Evolutionary conservation across 768 basidiomycete genomes (phyloP).

Genomic region (Suillus fuscotomentosus): DNA sequence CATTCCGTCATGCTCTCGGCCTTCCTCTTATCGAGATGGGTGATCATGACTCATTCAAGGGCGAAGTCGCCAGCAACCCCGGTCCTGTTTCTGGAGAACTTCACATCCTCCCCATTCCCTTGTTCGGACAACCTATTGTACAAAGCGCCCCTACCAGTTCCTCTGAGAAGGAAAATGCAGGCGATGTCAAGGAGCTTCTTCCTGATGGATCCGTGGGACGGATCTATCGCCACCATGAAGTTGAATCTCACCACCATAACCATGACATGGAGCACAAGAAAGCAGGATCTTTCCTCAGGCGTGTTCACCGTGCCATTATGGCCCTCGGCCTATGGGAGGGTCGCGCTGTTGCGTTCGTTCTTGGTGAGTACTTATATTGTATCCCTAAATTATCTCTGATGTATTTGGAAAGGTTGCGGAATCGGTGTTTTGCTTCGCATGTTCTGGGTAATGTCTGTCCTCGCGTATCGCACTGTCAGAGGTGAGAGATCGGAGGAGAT

Average conservation of each 20-base stretch:
- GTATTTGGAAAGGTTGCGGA: conserved; percentile 59
- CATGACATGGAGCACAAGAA: conserved; percentile 19
- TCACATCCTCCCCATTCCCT: conserved; percentile 32
- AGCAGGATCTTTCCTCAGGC: conserved; percentile 46
- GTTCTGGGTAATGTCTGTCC: conserved; percentile 69
- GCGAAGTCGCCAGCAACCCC: conserved; percentile 8
- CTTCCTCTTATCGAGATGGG: conserved; percentile 43
- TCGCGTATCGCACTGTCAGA: conserved; percentile 56
- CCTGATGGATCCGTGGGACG: conserved; percentile 9
- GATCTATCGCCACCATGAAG: conserved; percentile 9
- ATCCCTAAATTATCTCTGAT: conserved; percentile 1
- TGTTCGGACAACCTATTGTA: conserved; percentile 26
- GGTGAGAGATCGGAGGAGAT: conserved; percentile 41
- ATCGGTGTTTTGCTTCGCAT: conserved; percentile 81
- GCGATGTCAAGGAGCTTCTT: conserved; percentile 6
- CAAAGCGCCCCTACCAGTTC: background rate
- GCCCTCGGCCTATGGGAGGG: conserved; percentile 82
- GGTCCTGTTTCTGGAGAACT: conserved; percentile 23
- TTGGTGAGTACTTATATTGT: conserved; percentile 47
- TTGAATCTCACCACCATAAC: conserved; percentile 22
- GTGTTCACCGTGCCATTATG: conserved; percentile 66
- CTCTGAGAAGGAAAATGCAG: background rate
- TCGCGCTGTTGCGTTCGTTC: conserved; percentile 77
- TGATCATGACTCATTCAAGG: conserved; percentile 9
- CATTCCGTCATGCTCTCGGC: conserved; percentile 56